A percentile compares a stretch with the other conserved stretches of the same genome.
These are phyloP conservation scores for Cryptococcus jaspeensis DNA, from an alignment of 1,284 basidiomycete genomes.

Conservation along the genomic window DNA sequence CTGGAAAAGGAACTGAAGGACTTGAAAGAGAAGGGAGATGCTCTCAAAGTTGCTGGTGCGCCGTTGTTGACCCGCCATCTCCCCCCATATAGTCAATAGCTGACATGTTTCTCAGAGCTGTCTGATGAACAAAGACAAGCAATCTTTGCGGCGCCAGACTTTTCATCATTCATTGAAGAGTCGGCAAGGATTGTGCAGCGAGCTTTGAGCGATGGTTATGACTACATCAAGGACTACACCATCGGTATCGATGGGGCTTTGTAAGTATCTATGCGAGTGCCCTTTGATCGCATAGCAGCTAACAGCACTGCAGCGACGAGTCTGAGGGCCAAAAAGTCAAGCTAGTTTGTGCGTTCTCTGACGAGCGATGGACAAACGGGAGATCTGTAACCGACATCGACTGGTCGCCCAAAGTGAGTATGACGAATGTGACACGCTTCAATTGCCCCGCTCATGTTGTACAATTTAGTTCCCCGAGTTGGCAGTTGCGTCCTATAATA, in stretches of 20 bases:
- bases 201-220: conserved; percentile 93
- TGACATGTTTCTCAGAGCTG: conserved; percentile 60
- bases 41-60: conserved; percentile 55
- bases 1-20: conserved; percentile 76
- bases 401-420: conserved; percentile 87
- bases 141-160: conserved; percentile 81
- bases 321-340: conserved; percentile 84
- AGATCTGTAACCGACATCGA: conserved; percentile 93
- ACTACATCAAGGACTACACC: conserved; percentile 94
- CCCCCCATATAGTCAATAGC: neutral
- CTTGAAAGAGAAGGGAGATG: conserved; percentile 71
- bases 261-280: conserved; percentile 53
- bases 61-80: neutral
- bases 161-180: conserved; percentile 88
- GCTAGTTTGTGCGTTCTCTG: conserved; percentile 80
- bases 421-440: neutral
- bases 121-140: conserved; percentile 77
- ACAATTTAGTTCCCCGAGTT: conserved; percentile 82
- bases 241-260: conserved; percentile 72
- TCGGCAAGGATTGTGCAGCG: conserved; percentile 94
- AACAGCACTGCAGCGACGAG: conserved; percentile 64
- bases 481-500: conserved; percentile 92
- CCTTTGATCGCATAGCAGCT: neutral
- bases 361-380: conserved; percentile 83
- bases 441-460: neutral